Conservation (phyloP, 148 eudicot species). For the Fallopia convolvulus region DNA sequence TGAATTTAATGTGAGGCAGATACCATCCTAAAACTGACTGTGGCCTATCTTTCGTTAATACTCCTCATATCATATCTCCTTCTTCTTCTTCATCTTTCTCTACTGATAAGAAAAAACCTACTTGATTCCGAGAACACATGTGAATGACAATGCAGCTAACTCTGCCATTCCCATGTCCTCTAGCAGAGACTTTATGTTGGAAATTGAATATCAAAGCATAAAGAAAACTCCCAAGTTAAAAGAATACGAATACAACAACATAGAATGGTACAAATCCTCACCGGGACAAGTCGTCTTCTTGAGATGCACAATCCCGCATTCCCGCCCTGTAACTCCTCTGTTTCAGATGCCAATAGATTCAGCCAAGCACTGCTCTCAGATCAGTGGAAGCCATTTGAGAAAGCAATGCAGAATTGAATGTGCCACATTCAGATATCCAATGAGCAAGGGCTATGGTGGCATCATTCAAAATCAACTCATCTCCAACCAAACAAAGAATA, state of each 20-base stretch:
- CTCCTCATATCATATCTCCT: background rate
- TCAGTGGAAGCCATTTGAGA: background rate
- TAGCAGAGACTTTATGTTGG: background rate
- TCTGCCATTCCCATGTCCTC: background rate
- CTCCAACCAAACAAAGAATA: background rate
- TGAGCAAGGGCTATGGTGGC: background rate
- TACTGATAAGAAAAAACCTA: background rate
- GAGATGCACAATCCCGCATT: background rate
- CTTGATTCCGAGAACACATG: background rate
- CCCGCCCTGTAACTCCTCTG: background rate
- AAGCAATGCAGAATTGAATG: background rate
- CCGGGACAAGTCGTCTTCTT: background rate
- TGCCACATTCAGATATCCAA: background rate
- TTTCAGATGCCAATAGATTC: background rate
- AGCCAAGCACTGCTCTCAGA: background rate
- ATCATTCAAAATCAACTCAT: background rate
- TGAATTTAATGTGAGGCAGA: background rate
- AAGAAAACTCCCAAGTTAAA: constrained; percentile 2
- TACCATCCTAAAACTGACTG: background rate
- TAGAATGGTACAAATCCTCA: background rate
- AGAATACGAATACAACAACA: constrained; percentile 3
- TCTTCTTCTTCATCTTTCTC: background rate
- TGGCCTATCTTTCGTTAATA: background rate
- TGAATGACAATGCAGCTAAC: background rate
- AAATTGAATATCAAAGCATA: constrained; percentile 3